These are phyloP conservation scores for Gaultheria prostrata DNA, from an alignment of 148 eudicot species.

Conservation along the genomic window DNA sequence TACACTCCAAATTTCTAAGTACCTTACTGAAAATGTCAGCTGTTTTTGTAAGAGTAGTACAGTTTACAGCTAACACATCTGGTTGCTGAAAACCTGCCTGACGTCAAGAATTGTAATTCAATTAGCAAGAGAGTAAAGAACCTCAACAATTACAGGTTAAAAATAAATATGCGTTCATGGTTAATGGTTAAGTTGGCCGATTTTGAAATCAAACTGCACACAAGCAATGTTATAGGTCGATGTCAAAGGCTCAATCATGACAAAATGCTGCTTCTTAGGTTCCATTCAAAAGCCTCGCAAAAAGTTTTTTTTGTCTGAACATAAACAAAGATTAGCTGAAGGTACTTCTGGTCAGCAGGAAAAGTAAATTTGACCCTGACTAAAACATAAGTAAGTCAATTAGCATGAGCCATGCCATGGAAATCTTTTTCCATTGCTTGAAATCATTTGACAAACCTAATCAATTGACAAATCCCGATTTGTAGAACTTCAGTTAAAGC, in stretches of 20 bases:
- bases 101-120: not conserved
- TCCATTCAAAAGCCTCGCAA: not conserved
- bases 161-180: not conserved
- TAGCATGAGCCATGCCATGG: not conserved
- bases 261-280: not conserved
- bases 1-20: conserved; percentile 1
- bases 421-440: not conserved
- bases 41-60: conserved; percentile 68
- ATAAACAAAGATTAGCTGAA: not conserved
- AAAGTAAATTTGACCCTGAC: not conserved
- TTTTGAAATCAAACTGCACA: conserved; percentile 35
- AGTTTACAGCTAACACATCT: conserved; percentile 70
- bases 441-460: not conserved
- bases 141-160: not conserved
- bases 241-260: not conserved
- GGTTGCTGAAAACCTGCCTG: conserved; percentile 67
- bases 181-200: not conserved
- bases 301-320: not conserved
- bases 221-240: conserved; percentile 18
- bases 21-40: conserved; percentile 90
- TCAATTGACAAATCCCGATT: not conserved
- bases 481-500: not conserved
- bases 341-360: not conserved
- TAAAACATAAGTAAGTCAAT: not conserved
- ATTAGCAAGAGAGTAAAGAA: not conserved